Conservation (phyloP, 495 filamentous ascomycete genomes). For the Neurospora discreta region DNA sequence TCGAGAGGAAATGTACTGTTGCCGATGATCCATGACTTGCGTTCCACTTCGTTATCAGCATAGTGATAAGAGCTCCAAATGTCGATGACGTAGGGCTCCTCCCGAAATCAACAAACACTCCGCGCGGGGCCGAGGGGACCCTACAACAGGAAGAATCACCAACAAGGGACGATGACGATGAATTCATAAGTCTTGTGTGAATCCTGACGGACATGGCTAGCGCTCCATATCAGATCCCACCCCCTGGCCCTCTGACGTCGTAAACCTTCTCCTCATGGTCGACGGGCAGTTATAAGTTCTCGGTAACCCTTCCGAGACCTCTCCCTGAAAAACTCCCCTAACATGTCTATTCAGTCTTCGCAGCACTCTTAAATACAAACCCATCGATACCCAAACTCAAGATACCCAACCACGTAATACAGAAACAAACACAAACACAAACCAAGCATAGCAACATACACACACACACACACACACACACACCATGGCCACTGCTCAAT, state of each 20-base stretch:
- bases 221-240: not conserved
- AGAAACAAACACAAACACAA: not conserved
- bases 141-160: not conserved
- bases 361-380: not conserved
- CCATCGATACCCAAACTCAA: not conserved
- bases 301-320: not conserved
- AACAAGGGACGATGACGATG: not conserved
- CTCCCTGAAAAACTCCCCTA: no score
- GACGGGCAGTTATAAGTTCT: not conserved
- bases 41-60: not conserved
- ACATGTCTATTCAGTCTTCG: no score
- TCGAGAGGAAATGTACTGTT: not conserved
- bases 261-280: not conserved
- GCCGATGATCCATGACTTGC: not conserved
- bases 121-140: not conserved
- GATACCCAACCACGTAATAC: not conserved
- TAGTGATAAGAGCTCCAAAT: not conserved
- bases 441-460: no score
- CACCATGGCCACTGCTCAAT: conserved; percentile 48
- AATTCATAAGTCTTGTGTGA: not conserved
- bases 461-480: not conserved
- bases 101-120: not conserved
- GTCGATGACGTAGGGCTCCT: not conserved
- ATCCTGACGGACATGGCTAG: not conserved
- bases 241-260: not conserved